Conservation (phyloP, 768 basidiomycete genomes). For the Agrocybe praecox region DNA sequence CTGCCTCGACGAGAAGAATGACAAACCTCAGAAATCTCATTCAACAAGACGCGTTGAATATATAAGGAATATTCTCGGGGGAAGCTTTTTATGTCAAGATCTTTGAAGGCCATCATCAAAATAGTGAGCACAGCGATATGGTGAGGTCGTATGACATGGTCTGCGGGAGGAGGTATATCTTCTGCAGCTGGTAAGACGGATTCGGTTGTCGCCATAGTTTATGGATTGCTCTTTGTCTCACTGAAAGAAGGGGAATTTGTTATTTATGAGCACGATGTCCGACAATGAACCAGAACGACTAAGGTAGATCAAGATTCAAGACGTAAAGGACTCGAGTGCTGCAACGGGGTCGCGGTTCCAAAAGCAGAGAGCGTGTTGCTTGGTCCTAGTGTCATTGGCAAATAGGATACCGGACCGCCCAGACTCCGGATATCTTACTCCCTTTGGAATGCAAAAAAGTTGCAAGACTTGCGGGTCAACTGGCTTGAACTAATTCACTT, state of each 20-base stretch:
- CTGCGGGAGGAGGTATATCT: constrained; percentile 60
- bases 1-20: background rate
- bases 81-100: constrained; percentile 53
- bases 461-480: background rate
- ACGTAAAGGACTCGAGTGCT: background rate
- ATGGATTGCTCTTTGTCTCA: background rate
- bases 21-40: constrained; percentile 71
- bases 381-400: background rate
- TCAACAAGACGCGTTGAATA: constrained; percentile 65
- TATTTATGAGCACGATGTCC: no score
- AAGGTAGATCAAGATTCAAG: background rate
- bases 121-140: constrained; percentile 72
- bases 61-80: constrained; percentile 62
- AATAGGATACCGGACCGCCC: no score
- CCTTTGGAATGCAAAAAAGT: constrained; percentile 16
- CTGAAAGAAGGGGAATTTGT: no score
- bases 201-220: background rate
- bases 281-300: no score
- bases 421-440: constrained; percentile 2
- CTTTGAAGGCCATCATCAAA: constrained; percentile 64
- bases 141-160: constrained; percentile 75
- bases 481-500: background rate
- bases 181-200: constrained; percentile 31
- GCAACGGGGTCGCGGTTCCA: background rate
- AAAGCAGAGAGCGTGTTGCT: constrained; percentile 5